Evolutionary conservation across 371 early-diverging fungal genomes (phyloP).

Genomic region (Mortierella sp.): DNA sequence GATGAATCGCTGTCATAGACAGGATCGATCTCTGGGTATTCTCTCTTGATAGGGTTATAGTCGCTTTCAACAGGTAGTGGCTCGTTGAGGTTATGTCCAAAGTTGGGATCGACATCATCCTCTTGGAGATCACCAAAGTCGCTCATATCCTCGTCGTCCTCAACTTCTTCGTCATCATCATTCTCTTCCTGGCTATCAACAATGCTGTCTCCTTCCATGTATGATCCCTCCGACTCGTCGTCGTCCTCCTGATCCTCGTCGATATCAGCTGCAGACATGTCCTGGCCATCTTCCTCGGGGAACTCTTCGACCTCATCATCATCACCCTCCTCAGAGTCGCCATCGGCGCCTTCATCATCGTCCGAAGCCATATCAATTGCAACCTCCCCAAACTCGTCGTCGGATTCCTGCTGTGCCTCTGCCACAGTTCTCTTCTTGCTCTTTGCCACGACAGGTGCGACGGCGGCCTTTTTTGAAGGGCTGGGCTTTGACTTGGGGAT

Average conservation of each 20-base stretch:
- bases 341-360: constrained; percentile 61
- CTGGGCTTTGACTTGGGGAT: neutral
- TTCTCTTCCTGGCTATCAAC: constrained; percentile 54
- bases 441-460: constrained; percentile 19
- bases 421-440: constrained; percentile 47
- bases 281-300: constrained; percentile 48
- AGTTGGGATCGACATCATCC: constrained; percentile 43
- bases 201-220: constrained; percentile 51
- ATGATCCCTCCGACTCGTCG: constrained; percentile 29
- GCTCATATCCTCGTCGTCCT: constrained; percentile 45
- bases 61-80: constrained; percentile 40
- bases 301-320: constrained; percentile 46
- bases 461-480: constrained; percentile 12
- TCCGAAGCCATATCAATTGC: constrained; percentile 64
- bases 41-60: constrained; percentile 53
- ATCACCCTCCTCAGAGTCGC: constrained; percentile 60
- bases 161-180: constrained; percentile 36
- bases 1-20: constrained; percentile 92
- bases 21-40: constrained; percentile 88
- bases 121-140: constrained; percentile 55
- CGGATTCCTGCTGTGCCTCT: constrained; percentile 42
- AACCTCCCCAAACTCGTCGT: constrained; percentile 56
- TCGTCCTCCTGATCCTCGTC: constrained; percentile 50
- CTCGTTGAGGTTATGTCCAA: constrained; percentile 50
- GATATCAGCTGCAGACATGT: constrained; percentile 47